These are phyloP conservation scores for Solanum megistacrolobum DNA, from an alignment of 257 asterid genomes.

Conservation along the genomic window DNA sequence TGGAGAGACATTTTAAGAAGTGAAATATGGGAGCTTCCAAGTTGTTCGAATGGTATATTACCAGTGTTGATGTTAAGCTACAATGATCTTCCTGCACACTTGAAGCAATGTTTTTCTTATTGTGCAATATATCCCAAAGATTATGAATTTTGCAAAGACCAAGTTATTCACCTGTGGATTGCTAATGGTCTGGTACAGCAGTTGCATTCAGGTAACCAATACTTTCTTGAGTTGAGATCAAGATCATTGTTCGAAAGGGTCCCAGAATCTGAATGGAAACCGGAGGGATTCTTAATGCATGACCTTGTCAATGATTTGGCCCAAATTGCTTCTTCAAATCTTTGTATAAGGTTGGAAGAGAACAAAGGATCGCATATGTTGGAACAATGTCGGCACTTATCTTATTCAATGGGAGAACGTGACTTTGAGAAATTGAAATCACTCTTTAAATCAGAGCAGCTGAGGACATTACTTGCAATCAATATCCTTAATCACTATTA, in stretches of 20 bases:
- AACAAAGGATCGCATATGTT: no score
- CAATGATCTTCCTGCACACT: background rate
- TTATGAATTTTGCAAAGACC: background rate
- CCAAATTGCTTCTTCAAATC: background rate
- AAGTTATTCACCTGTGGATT: background rate
- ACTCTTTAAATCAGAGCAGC: background rate
- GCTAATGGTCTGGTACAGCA: background rate
- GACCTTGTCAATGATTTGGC: conserved; percentile 8
- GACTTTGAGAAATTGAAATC: background rate
- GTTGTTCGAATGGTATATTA: background rate
- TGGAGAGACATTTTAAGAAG: background rate
- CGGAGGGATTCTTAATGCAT: background rate
- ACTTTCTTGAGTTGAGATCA: background rate
- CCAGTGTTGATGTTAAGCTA: background rate
- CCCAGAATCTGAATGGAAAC: no score
- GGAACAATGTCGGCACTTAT: background rate
- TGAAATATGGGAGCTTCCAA: background rate
- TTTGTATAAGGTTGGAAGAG: background rate
- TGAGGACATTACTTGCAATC: background rate
- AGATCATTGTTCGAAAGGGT: background rate
- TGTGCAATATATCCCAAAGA: conserved; percentile 11
- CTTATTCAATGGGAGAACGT: background rate
- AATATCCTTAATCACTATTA: no score
- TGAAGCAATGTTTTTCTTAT: background rate
- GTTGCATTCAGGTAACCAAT: background rate